phyloP scores from a whole-genome alignment of 2,329 filamentous ascomycete genomes.

The Penicillium sp. region DNA sequence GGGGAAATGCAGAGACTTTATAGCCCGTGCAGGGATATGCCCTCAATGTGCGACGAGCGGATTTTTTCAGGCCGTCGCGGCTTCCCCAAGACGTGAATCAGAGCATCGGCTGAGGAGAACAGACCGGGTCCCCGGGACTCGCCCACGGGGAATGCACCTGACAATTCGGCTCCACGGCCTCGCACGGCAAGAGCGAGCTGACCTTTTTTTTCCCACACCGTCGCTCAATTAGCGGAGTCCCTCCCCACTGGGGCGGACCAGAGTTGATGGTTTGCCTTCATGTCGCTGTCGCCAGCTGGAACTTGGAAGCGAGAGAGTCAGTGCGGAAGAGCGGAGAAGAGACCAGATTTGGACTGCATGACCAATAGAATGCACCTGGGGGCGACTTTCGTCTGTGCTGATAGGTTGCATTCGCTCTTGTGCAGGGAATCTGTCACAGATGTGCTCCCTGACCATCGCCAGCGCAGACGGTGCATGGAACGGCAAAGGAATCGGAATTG shows the following conservation, averaged over 20 bases:
- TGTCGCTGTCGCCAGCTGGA: neutral
- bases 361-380: neutral
- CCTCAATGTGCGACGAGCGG: neutral
- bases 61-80: neutral
- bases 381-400: neutral
- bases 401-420: neutral
- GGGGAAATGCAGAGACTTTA: constrained; percentile 4
- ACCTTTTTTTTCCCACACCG: neutral
- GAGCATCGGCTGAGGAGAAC: constrained; percentile 15
- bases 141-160: constrained; percentile 22
- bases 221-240: neutral
- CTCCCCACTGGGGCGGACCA: neutral
- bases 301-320: neutral
- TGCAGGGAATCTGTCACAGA: neutral
- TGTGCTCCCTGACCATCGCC: neutral
- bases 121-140: constrained; percentile 20
- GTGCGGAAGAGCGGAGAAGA: neutral
- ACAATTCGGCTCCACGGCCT: constrained; percentile 16
- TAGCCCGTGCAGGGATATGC: neutral
- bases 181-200: neutral
- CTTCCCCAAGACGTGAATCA: constrained; percentile 4
- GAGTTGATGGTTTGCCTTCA: neutral
- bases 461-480: neutral
- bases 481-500: neutral
- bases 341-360: neutral